These are phyloP conservation scores for Coniochaeta sp. DNA, from an alignment of 2,329 filamentous ascomycete species.

Conservation along the genomic window DNA sequence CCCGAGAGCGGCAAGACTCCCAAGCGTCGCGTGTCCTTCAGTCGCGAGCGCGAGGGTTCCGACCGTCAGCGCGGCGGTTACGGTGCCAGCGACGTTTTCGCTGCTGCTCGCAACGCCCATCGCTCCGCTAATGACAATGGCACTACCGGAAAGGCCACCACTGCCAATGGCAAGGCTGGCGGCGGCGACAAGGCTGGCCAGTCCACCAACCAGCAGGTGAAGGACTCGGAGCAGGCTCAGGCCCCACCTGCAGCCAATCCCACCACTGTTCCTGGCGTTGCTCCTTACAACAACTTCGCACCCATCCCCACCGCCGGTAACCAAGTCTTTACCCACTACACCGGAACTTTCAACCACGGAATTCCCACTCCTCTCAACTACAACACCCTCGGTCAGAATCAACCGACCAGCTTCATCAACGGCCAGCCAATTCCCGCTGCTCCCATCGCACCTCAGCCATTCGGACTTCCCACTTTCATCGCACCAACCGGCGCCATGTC, in stretches of 20 bases:
- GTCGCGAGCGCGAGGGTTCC: background rate
- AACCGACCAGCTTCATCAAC: background rate
- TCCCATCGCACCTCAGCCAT: background rate
- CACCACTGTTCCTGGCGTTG: background rate
- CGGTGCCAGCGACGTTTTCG: background rate
- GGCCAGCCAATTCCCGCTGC: background rate
- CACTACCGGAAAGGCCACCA: background rate
- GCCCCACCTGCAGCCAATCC: background rate
- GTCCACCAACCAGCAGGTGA: too few species aligned
- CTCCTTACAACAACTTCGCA: conserved; percentile 6
- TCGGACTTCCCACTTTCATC: background rate
- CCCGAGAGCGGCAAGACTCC: background rate
- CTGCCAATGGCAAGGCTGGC: too few species aligned
- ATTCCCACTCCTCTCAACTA: too few species aligned
- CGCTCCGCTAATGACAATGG: background rate
- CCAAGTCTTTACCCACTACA: conserved; percentile 10
- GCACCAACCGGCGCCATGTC: conserved; percentile 21
- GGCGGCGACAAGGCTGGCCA: too few species aligned
- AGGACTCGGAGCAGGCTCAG: background rate
- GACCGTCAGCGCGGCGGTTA: background rate
- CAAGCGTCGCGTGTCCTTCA: background rate
- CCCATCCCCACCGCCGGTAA: conserved; percentile 9
- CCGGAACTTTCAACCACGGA: background rate
- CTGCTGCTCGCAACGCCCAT: background rate
- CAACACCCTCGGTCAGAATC: background rate